phyloP scores from a whole-genome alignment of 2,329 filamentous ascomycete genomes.

The Neospermospora avenae region DNA sequence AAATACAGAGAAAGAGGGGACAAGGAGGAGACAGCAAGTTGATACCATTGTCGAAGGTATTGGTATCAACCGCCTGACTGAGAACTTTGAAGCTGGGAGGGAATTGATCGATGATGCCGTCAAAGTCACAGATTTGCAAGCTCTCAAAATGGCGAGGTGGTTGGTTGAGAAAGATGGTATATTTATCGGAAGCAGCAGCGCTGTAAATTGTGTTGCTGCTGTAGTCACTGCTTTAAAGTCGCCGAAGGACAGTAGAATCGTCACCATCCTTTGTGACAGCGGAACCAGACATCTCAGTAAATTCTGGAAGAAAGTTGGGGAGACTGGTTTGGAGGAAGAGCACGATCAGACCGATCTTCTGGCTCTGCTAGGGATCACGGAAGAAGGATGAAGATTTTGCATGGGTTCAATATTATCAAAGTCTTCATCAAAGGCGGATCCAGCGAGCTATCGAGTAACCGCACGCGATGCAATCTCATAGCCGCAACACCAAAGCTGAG shows the following conservation, averaged over 20 bases:
- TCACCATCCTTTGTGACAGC: slow-evolving; percentile 84
- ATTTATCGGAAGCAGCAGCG: slow-evolving; percentile 89
- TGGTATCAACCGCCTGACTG: slow-evolving; percentile 90
- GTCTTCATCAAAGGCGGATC: neutral
- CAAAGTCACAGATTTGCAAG: slow-evolving; percentile 83
- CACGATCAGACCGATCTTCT: slow-evolving; percentile 48
- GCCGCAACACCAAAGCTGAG: neutral
- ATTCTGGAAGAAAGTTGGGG: slow-evolving; percentile 74
- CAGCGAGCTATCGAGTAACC: neutral
- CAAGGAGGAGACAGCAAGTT: slow-evolving; percentile 82
- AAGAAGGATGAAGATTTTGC: slow-evolving; percentile 9
- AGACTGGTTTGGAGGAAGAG: slow-evolving; percentile 63
- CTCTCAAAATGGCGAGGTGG: slow-evolving; percentile 92
- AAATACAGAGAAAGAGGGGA: slow-evolving; percentile 83
- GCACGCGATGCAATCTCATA: neutral
- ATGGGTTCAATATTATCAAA: neutral
- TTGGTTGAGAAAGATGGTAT: slow-evolving; percentile 93
- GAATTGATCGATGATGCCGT: slow-evolving; percentile 89
- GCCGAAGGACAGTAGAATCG: slow-evolving; percentile 59
- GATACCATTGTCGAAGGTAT: slow-evolving; percentile 96
- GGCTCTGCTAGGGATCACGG: slow-evolving; percentile 46
- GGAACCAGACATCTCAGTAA: slow-evolving; percentile 80
- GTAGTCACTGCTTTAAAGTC: slow-evolving; percentile 64
- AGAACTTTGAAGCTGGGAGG: slow-evolving; percentile 85
- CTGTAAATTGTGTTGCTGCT: slow-evolving; percentile 91